Percentiles rank a stretch among this genome's conserved stretches.
Conservation (phyloP, 31 red algal genomes). For the Asparagopsis taxiformis region DNA sequence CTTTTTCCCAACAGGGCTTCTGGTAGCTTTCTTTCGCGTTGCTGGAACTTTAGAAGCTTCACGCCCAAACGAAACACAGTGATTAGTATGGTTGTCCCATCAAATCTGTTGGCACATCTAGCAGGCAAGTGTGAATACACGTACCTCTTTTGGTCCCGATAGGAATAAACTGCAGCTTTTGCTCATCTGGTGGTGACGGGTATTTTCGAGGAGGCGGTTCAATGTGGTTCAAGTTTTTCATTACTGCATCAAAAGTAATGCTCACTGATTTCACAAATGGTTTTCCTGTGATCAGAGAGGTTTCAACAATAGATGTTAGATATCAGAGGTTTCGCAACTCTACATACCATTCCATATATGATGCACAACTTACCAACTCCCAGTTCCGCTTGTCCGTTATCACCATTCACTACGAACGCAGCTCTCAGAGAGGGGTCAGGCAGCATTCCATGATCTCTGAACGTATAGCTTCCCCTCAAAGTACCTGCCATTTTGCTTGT, state of each 20-base stretch:
- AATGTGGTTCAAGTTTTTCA: slow-evolving; percentile 7
- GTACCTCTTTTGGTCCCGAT: slow-evolving; percentile 29
- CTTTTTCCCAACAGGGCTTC: too few relatives aligned
- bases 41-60: too few relatives aligned
- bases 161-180: slow-evolving; percentile 4
- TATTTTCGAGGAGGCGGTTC: slow-evolving; percentile 23
- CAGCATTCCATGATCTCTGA: slow-evolving; percentile 25
- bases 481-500: slow-evolving; percentile 15
- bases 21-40: too few relatives aligned
- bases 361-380: slow-evolving; percentile 34
- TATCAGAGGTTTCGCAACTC: too few relatives aligned
- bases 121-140: neutral
- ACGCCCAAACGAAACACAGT: too few relatives aligned
- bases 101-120: too few relatives aligned
- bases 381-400: slow-evolving; percentile 3
- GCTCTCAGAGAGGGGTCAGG: slow-evolving; percentile 17
- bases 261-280: slow-evolving; percentile 35
- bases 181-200: slow-evolving; percentile 1
- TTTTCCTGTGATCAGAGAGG: slow-evolving; percentile 15
- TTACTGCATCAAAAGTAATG: slow-evolving; percentile 35
- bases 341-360: too few relatives aligned
- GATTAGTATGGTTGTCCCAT: too few relatives aligned
- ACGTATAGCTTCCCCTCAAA: slow-evolving; percentile 35
- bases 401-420: slow-evolving; percentile 27
- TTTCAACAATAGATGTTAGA: slow-evolving; percentile 1